Evolutionary conservation across 805 yeast species (phyloP), one percentile per base, ranked within the genome.

Genomic region (Pichia deserticola): DNA sequence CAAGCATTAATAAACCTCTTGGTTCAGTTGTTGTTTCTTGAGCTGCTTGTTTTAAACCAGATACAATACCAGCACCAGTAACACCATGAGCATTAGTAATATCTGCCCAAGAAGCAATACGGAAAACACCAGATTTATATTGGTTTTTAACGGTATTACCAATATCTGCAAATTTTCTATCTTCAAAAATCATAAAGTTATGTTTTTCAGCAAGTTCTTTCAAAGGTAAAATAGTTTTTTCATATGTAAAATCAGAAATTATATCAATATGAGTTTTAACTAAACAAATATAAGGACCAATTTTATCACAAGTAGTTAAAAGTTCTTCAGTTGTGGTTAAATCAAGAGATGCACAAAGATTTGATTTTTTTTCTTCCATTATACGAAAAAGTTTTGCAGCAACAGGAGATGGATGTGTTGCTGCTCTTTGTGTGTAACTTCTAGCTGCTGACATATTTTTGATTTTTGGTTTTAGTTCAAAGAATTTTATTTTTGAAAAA

Each of bases 71-170:
- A 0, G 84, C 82, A 27, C 99, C 99, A 3, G 98, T 92, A 34
- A 93, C 90, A 51, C 97, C 95, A 61, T 93, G 99, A 0, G 98
- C 98, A 66, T 93, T 93, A 36, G 98, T 92, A 57, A 93, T 89
- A 62, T 93, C 97, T 0, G 98, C 82, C 99, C 99, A 93, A 60
- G 82, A 71, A 12, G 96, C 93, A 53, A 92, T 92, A 62, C 79
- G 82, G 72, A 81, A 89, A 10, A 88, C 84, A 42, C 99, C 99
- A 37, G 95, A 88, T 34, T 86, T 73, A 67, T 92, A 93, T 68
- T 93, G 99, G 42, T 88, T 78, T 70, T 92, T 90, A 48, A 93
- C 99, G 1, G 99, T 93, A 63, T 90, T 89, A 15, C 99, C 99
- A 59, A 93, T 93, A 67, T 93, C 99, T 28, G 99, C 99, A 68